Conservation (phyloP, 169 alveolate genomes). For the Plasmodium berghei region DNA sequence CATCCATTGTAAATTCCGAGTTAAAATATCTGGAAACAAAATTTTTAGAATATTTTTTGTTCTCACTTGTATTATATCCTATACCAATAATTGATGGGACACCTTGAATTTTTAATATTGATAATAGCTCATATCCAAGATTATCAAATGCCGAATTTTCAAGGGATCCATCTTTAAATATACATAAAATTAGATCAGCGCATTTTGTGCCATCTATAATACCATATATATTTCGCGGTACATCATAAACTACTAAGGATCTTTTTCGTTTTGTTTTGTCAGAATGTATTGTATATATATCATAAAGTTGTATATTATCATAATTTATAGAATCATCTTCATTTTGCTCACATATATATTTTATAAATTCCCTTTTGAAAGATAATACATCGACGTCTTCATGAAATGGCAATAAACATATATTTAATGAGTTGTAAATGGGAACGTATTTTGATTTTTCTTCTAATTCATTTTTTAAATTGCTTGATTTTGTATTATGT, state of each 20-base stretch:
- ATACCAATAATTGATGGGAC: conserved; percentile 86
- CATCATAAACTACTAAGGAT: conserved; percentile 55
- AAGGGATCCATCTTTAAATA: conserved; percentile 64
- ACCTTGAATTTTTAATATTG: conserved; percentile 83
- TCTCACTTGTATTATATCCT: conserved; percentile 75
- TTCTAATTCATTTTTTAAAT: conserved; percentile 32
- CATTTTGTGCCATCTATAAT: conserved; percentile 77
- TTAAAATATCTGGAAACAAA: conserved; percentile 83
- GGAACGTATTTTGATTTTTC: conserved; percentile 71
- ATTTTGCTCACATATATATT: conserved; percentile 61
- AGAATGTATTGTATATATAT: conserved; percentile 59
- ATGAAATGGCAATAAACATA: conserved; percentile 57
- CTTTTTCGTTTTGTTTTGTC: conserved; percentile 47
- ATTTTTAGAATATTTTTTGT: conserved; percentile 35
- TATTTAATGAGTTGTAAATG: conserved; percentile 33
- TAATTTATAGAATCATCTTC: conserved; percentile 14
- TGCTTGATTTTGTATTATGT: conserved; percentile 20
- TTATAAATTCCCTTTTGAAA: conserved; percentile 66
- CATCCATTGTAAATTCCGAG: conserved; percentile 83
- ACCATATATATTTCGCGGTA: conserved; percentile 73
- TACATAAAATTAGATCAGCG: conserved; percentile 66
- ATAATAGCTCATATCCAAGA: conserved; percentile 78
- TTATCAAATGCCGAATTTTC: conserved; percentile 66
- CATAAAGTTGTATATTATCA: conserved; percentile 45
- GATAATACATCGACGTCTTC: conserved; percentile 55